phyloP scores from a whole-genome alignment of 176 grass and related monocot species.

The Eragrostis nindensis region DNA sequence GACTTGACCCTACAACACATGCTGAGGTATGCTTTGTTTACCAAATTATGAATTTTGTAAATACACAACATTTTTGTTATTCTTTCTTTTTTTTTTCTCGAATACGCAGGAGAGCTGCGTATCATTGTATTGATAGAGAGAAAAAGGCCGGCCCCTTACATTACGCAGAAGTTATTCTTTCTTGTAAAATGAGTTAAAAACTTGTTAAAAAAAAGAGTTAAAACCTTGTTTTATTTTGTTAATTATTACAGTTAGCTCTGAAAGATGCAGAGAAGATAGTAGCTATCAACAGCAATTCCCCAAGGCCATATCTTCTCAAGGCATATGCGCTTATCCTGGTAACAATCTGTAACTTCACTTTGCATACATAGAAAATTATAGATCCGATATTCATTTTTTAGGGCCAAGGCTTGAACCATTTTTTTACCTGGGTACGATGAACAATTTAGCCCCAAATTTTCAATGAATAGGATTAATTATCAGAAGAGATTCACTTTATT shows the following conservation, averaged over 20 bases:
- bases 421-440: background rate
- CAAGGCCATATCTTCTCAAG: constrained; percentile 88
- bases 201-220: background rate
- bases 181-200: background rate
- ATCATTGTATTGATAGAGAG: no score
- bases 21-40: constrained; percentile 67
- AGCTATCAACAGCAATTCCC: constrained; percentile 50
- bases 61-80: constrained; percentile 3
- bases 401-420: background rate
- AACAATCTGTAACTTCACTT: constrained; percentile 35
- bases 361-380: background rate
- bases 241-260: constrained; percentile 70
- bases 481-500: background rate
- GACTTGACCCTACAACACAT: constrained; percentile 96
- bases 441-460: constrained; percentile 10
- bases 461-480: constrained; percentile 13
- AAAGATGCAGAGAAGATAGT: constrained; percentile 93
- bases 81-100: no score
- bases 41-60: constrained; percentile 30
- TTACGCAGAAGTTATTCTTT: constrained; percentile 30
- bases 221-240: constrained; percentile 20
- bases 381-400: constrained; percentile 16
- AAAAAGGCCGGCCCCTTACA: no score
- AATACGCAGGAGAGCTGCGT: no score
- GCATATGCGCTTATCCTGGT: constrained; percentile 88